Evolutionary conservation across 805 yeast genomes (phyloP).

Genomic region (Saccharomycopsis lassenensis): DNA sequence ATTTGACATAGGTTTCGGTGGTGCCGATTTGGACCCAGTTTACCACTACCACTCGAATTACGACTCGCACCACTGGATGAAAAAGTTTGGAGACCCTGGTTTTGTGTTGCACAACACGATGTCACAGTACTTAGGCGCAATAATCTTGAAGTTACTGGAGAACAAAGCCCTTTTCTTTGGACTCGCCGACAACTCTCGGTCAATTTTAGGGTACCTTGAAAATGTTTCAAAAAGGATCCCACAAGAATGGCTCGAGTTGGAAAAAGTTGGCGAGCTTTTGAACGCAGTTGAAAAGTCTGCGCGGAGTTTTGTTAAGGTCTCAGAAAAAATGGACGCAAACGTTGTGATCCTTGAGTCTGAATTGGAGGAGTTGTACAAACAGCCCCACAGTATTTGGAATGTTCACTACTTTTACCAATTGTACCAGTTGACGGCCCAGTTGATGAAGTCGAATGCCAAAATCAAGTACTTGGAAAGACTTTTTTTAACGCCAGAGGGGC

Average conservation of each 20-base stretch:
- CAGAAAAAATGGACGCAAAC: not conserved
- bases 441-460: constrained; percentile 24
- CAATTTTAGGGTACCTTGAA: constrained; percentile 33
- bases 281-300: not conserved
- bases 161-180: constrained; percentile 34
- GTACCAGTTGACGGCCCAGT: not conserved
- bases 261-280: not conserved
- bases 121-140: constrained; percentile 42
- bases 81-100: constrained; percentile 46
- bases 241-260: constrained; percentile 25
- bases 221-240: constrained; percentile 29
- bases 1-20: constrained; percentile 45
- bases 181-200: constrained; percentile 21
- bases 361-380: not conserved
- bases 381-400: constrained; percentile 3
- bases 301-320: not conserved
- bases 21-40: constrained; percentile 37
- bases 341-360: not conserved
- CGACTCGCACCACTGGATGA: constrained; percentile 64
- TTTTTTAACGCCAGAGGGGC: constrained; percentile 35
- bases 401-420: constrained; percentile 1
- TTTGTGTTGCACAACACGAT: constrained; percentile 41
- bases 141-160: constrained; percentile 39
- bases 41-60: constrained; percentile 70
- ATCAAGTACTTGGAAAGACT: constrained; percentile 33